Evolutionary conservation across 2,329 filamentous ascomycete genomes (phyloP).

Genomic region (Septoria linicola): DNA sequence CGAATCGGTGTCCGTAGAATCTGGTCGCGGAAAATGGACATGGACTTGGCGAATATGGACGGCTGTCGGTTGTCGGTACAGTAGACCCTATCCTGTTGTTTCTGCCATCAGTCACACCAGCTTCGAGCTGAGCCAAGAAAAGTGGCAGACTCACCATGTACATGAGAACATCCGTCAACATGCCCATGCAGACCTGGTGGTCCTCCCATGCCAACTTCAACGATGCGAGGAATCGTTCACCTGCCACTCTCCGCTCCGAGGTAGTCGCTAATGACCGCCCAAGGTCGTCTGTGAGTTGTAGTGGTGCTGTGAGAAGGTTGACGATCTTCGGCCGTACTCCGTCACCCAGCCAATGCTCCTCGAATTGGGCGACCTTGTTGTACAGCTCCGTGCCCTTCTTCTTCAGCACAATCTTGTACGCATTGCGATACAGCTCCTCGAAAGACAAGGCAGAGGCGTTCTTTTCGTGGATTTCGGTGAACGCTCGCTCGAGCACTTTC

Average conservation of each 20-base stretch:
- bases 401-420: constrained; percentile 89
- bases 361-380: constrained; percentile 73
- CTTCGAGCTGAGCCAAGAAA: background rate
- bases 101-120: constrained; percentile 28
- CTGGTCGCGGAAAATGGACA: constrained; percentile 83
- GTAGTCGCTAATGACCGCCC: constrained; percentile 54
- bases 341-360: constrained; percentile 74
- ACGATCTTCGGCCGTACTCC: constrained; percentile 71
- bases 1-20: constrained; percentile 66
- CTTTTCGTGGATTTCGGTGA: constrained; percentile 86
- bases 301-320: constrained; percentile 66
- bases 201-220: constrained; percentile 81
- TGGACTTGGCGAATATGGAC: constrained; percentile 79
- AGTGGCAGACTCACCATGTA: constrained; percentile 62
- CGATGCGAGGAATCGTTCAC: constrained; percentile 77
- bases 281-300: constrained; percentile 53
- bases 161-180: constrained; percentile 96
- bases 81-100: constrained; percentile 73
- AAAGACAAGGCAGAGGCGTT: constrained; percentile 89
- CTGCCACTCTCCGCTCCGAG: constrained; percentile 74
- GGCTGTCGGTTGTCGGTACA: constrained; percentile 69
- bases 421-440: constrained; percentile 89
- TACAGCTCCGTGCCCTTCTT: constrained; percentile 84
- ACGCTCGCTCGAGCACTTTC: constrained; percentile 71
- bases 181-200: constrained; percentile 90